These are phyloP conservation scores for Balansia obtecta DNA, from an alignment of 2,329 filamentous ascomycete species.

Conservation along the genomic window DNA sequence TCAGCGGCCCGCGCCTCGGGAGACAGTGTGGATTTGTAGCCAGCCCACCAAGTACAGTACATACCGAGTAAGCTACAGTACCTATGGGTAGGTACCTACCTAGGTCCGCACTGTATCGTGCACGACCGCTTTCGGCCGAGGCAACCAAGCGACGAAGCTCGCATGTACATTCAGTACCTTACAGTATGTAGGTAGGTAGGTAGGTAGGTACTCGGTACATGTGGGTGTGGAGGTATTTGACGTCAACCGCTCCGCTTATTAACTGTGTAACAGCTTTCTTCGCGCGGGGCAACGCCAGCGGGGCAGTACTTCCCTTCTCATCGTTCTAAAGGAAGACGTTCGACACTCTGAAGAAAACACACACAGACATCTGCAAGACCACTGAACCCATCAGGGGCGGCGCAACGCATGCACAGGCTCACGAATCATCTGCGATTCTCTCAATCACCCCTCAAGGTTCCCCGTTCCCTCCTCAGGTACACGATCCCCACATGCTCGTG, in stretches of 20 bases:
- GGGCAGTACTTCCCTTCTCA: not conserved
- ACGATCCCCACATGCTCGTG: not conserved
- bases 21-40: no score
- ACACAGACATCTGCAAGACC: not conserved
- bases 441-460: slow-evolving; percentile 5
- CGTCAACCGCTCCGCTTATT: not conserved
- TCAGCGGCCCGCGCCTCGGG: no score
- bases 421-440: slow-evolving; percentile 9
- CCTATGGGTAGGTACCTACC: no score
- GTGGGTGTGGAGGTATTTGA: not conserved
- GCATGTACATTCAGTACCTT: no score
- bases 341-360: not conserved
- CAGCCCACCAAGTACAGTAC: no score
- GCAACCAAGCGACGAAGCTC: not conserved
- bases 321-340: not conserved
- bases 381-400: slow-evolving; percentile 14
- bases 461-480: slow-evolving; percentile 4
- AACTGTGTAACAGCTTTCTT: not conserved
- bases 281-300: not conserved
- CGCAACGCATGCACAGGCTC: slow-evolving; percentile 14
- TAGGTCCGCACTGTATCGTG: no score
- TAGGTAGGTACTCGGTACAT: no score
- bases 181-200: no score
- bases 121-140: not conserved
- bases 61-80: no score